Evolutionary conservation across 495 filamentous ascomycete species (phyloP), one percentile per base, ranked within the genome.

Genomic region (Aspergillus baeticus): DNA sequence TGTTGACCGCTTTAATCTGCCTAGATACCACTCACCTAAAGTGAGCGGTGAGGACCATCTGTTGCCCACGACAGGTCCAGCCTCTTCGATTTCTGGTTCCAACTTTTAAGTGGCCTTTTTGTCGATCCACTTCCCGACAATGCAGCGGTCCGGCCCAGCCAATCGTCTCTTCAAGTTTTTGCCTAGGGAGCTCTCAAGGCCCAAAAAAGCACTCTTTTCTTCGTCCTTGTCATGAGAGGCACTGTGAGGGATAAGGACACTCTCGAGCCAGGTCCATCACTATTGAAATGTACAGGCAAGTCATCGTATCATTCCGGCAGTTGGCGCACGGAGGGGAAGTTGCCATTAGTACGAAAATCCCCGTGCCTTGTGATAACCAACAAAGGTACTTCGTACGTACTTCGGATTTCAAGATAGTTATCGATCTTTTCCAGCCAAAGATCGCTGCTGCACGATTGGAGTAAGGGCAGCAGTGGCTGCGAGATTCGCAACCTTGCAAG

Each of bases 111-210:
- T 29, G 37, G 46, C 37, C 39, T 39, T 48, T 47, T 49, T 34
- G 46, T 58, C 59, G 58, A 60, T 66, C 64, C 58, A 63, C 61
- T 62, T 63, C 50, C 61, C 61, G 52, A 41, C 41, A 41, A 58
- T 67, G 64, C 64, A 64, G 64, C 64, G 64, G 64, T 67, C 64
- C 64, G 64, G 61, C 54, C 64, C 64, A 60, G 61, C 36, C 38
- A 59, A 22, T 44, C 34, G 20, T 48, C 43, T 15, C 11, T 33
- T 14, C 17, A 10, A 43, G 20, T 8, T 45, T 17, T 38, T 38
- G 14, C 36, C 14, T 4, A 34, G 11, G 11, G 31, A 34, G 31
- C 31, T 48, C 20, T 41, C n/a, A 43, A 44, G 35, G 17, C 39
- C 26, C 35, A 39, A 43, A 39, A 8, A 8, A 29, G 26, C 26